These are phyloP conservation scores for Aspergillus puulaauensis DNA, from an alignment of 2,329 filamentous ascomycete genomes.

Conservation along the genomic window DNA sequence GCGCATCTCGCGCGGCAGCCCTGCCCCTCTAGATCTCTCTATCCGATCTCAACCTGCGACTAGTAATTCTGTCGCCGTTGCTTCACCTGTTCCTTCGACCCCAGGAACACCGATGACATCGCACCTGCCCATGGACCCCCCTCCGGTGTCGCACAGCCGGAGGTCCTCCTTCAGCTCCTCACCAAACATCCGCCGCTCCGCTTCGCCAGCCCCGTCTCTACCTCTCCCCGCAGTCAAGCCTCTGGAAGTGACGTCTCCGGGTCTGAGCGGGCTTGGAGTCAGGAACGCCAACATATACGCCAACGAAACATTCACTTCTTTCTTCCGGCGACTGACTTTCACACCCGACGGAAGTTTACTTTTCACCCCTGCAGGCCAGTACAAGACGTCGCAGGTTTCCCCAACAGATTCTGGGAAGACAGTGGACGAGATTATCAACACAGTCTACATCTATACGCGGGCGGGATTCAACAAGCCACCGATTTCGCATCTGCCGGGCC, in stretches of 20 bases:
- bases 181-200: constrained; percentile 77
- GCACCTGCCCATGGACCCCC: constrained; percentile 93
- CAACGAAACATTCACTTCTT: constrained; percentile 94
- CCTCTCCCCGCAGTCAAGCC: constrained; percentile 95
- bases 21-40: constrained; percentile 77
- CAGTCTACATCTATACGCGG: constrained; percentile 95
- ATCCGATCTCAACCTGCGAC: constrained; percentile 32
- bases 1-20: constrained; percentile 86
- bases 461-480: constrained; percentile 96
- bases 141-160: constrained; percentile 84
- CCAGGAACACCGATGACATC: constrained; percentile 91
- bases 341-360: constrained; percentile 92
- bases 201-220: constrained; percentile 88
- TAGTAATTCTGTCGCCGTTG: constrained; percentile 54
- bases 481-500: constrained; percentile 88
- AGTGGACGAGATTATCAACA: constrained; percentile 87
- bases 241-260: constrained; percentile 81
- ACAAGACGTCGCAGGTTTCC: constrained; percentile 73
- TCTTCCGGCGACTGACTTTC: constrained; percentile 91
- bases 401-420: constrained; percentile 68
- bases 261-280: constrained; percentile 62
- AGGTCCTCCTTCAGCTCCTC: constrained; percentile 87
- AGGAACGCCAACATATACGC: constrained; percentile 90
- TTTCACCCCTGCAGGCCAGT: constrained; percentile 92
- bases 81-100: constrained; percentile 84